These are phyloP conservation scores for Niveomyces coronatus DNA, from an alignment of 2,329 filamentous ascomycete genomes.

Conservation along the genomic window DNA sequence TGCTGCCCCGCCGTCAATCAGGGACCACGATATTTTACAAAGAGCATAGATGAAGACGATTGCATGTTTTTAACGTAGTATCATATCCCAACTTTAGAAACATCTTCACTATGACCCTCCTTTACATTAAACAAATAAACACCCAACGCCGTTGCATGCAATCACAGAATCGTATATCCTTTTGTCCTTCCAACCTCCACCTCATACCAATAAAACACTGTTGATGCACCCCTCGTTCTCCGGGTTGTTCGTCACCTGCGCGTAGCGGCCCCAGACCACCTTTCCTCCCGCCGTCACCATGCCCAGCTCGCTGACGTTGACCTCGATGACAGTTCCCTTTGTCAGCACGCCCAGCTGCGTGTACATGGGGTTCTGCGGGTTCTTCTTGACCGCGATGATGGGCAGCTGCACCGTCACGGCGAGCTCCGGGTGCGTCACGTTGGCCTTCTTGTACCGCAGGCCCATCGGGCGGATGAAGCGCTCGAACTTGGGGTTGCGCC, in stretches of 20 bases:
- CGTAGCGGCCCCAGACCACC: constrained; percentile 84
- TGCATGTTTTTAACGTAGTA: too few species aligned
- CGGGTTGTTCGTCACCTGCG: constrained; percentile 52
- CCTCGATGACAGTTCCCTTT: constrained; percentile 71
- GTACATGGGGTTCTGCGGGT: constrained; percentile 78
- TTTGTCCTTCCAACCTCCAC: background rate
- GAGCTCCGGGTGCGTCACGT: constrained; percentile 62
- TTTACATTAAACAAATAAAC: constrained; percentile 9
- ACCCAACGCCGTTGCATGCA: constrained; percentile 20
- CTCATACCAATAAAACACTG: constrained; percentile 24
- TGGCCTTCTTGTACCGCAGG: constrained; percentile 40
- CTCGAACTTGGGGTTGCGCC: constrained; percentile 73
- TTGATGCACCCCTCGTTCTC: constrained; percentile 39
- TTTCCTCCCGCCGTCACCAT: constrained; percentile 86
- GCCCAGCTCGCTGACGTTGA: constrained; percentile 87
- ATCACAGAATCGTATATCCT: constrained; percentile 3
- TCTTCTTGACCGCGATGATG: constrained; percentile 57
- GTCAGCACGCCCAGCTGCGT: constrained; percentile 86
- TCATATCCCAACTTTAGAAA: too few species aligned
- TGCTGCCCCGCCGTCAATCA: too few species aligned
- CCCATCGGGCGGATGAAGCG: constrained; percentile 42
- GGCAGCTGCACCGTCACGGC: constrained; percentile 81
- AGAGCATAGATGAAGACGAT: too few species aligned
- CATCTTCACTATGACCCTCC: too few species aligned
- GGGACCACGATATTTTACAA: too few species aligned